A percentile compares a stretch with the other conserved stretches of the same genome.
Evolutionary conservation across 176 grass and related monocot genomes (phyloP).

Genomic region (Melocanna baccifera): DNA sequence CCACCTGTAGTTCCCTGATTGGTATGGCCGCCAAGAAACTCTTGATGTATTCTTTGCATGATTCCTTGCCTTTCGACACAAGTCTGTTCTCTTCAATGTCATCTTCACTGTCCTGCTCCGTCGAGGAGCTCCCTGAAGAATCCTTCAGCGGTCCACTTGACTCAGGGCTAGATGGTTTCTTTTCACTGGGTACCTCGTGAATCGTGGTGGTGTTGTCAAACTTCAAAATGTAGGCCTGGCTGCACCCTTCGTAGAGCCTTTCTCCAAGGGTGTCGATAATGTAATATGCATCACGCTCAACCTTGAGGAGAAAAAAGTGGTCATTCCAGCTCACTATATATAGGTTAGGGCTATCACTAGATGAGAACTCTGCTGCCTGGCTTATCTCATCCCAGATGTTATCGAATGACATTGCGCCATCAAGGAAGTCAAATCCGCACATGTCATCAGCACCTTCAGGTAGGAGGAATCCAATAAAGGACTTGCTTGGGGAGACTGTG

Average conservation of each 20-base stretch:
- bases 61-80: slow-evolving; percentile 51
- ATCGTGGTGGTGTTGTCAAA: slow-evolving; percentile 42
- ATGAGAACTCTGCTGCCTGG: slow-evolving; percentile 32
- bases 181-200: slow-evolving; percentile 38
- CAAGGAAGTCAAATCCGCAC: slow-evolving; percentile 47
- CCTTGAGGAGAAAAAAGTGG: slow-evolving; percentile 91
- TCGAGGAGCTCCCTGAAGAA: slow-evolving; percentile 32
- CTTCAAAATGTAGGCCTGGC: slow-evolving; percentile 79
- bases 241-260: slow-evolving; percentile 84
- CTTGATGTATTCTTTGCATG: slow-evolving; percentile 88
- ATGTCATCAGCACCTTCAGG: slow-evolving; percentile 45
- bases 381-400: slow-evolving; percentile 71
- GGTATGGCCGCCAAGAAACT: slow-evolving; percentile 82
- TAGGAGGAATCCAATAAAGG: slow-evolving; percentile 75
- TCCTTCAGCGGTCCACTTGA: slow-evolving; percentile 43
- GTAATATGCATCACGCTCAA: slow-evolving; percentile 67
- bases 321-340: slow-evolving; percentile 98
- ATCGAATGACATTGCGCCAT: slow-evolving; percentile 70
- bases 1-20: slow-evolving; percentile 63
- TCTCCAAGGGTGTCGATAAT: slow-evolving; percentile 93
- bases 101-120: slow-evolving; percentile 23
- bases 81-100: slow-evolving; percentile 26
- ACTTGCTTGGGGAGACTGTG: slow-evolving; percentile 40
- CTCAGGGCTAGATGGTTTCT: slow-evolving; percentile 35
- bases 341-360: slow-evolving; percentile 35